Base-by-base conservation (phyloP, 1,139 yeast species). In the Protomyces arabidopsidicola region DNA sequence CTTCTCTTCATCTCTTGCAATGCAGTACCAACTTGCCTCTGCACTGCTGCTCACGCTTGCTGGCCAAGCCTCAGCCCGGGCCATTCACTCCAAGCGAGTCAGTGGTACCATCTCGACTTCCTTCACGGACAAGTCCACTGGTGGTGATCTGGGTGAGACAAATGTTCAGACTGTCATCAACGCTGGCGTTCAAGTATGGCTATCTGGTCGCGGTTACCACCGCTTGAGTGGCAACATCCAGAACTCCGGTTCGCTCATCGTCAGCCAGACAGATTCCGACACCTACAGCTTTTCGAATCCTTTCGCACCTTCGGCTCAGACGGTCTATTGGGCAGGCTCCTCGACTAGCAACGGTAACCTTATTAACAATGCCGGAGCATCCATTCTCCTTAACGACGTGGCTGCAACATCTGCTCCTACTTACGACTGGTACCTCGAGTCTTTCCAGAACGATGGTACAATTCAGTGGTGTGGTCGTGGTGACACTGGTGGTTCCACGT, bases 381-480 rank as follows among this genome's bases (percentile, higher is more conserved):
- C 36, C 35, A 34, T 55, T 27, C 53, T 27, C 18, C 53, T 55
- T 10, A 55, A 35, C 14, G 60, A 55, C 20, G 45, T 8, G 24
- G 8, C 53, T 18, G 42, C 60, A 27, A 18, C 20, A 31, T 39
- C 45, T 27, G 53, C 38, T 35, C 27, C 60, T 8, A 48, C 34
- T 34, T 45, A 45, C 27, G 60, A 48, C 45, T 55, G 53, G 60
- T 16, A 39, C 18, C 53, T 55, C 45, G 34, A 55, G 20, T 45
- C 53, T 27, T 12, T 55, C 27, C 53, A 45, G 35, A 55, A 55
- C 53, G 60, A 55, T 2, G 60, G 60, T 22, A 22, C 60, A 4
- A 22, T 55, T 10, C 60, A 55, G 16, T 55, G 42, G 38, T 55
- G 60, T 3, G 60, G 60, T 12, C 53, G 60, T n/a, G 60, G 60